phyloP scores from a whole-genome alignment of 2,329 filamentous ascomycete genomes.

The Fonsecaea pedrosoi region DNA sequence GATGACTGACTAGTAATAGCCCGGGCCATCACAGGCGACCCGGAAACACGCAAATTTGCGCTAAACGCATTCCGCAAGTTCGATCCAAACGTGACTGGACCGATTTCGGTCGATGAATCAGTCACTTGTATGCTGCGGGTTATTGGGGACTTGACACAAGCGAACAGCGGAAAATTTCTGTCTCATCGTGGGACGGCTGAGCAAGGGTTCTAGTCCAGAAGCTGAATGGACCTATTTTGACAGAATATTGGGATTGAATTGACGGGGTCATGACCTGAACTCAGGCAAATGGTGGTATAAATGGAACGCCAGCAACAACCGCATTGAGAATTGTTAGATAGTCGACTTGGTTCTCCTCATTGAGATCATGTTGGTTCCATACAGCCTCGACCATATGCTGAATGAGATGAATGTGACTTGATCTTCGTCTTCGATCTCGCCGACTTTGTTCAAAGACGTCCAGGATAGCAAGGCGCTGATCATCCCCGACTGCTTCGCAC shows the following conservation, averaged over 20 bases:
- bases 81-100: not conserved
- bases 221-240: not conserved
- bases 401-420: conserved; percentile 34
- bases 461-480: conserved; percentile 30
- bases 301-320: conserved; percentile 31
- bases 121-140: not conserved
- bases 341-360: conserved; percentile 29
- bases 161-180: not conserved
- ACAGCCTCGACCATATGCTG: conserved; percentile 32
- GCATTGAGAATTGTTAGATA: conserved; percentile 33
- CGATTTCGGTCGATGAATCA: not conserved
- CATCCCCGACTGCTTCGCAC: conserved; percentile 30
- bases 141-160: not conserved
- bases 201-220: not conserved
- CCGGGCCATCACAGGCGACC: not conserved
- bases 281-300: conserved; percentile 34
- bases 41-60: not conserved
- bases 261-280: conserved; percentile 21
- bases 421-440: conserved; percentile 31
- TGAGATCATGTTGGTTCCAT: conserved; percentile 34
- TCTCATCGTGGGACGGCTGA: not conserved
- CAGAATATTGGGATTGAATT: not conserved
- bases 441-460: conserved; percentile 31
- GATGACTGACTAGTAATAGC: not conserved
- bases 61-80: not conserved